Evolutionary conservation across 2,329 filamentous ascomycete species (phyloP), one percentile per base, ranked within the genome.

Genomic region (Penicillium paneum): DNA sequence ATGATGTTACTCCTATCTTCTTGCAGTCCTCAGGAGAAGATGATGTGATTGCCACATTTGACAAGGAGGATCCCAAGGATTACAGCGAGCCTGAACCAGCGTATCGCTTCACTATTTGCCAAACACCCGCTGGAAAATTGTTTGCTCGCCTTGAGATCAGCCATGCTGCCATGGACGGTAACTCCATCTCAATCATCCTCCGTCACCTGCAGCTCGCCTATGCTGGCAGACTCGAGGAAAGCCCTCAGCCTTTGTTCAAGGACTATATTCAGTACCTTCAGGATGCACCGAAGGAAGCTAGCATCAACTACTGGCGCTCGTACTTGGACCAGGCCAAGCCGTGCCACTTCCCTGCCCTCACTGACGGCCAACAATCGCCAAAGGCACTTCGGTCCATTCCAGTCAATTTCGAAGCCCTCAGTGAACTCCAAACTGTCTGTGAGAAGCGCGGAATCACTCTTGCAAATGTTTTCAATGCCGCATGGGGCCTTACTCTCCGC

Each of bases 401-500:
- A 1, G 59, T 75, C 19, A 64, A 67, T 6, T 70, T 71, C 29
- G 60, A 49, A 7, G 60, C 62, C 3, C 56, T 75, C 17, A 26
- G 47, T 0, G 64, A 64, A 5, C 64, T 79, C 1, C 74, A 74
- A 40, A 50, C 21, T 0, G 65, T 71, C 10, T 81, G 79, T 56
- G 74, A 77, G 36, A 60, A 66, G 7, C 66, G 73, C 44, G 75
- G 75, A 4, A 67, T 81, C 17, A 82, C 80, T 0, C 52, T 81
- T 2, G 75, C 79, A 2, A 81, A 80, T 54, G 72, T 75, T 0
- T 76, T 92, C 3, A 88, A 96, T 69, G 86, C 88, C 3, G 78
- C 86, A 2, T 96, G 92, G 88, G 74, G 85, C 0, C 78, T 82
- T 1, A 83, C 85, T 0, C 73, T 96, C 1, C 79, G 81, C 17